These are phyloP conservation scores for Penicillium expansum DNA, from an alignment of 2,329 filamentous ascomycete genomes.

Conservation along the genomic window DNA sequence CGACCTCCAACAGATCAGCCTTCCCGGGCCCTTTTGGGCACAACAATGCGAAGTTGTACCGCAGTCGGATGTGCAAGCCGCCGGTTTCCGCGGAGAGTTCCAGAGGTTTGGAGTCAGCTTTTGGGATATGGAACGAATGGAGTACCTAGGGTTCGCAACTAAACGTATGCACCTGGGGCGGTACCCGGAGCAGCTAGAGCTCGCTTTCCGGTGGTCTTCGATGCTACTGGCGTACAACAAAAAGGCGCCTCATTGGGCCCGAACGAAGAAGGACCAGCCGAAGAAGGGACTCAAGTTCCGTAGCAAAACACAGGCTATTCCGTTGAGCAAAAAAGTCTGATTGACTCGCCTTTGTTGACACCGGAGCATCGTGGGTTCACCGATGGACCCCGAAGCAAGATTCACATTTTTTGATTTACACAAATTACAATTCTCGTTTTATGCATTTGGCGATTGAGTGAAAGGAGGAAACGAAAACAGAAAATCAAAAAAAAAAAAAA, in stretches of 20 bases:
- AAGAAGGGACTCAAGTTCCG: neutral
- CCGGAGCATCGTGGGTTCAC: neutral
- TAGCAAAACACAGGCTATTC: neutral
- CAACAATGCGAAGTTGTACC: neutral
- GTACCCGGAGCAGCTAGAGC: fast-evolving
- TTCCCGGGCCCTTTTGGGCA: neutral
- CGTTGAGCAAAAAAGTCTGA: neutral
- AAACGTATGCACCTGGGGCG: neutral
- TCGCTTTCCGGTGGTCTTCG: neutral
- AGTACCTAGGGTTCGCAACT: fast-evolving
- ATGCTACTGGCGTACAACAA: neutral
- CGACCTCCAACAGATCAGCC: neutral
- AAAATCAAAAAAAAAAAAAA: neutral
- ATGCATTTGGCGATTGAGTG: neutral
- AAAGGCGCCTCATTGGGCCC: no score
- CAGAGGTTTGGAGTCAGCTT: neutral
- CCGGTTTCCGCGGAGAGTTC: neutral
- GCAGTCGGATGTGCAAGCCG: neutral
- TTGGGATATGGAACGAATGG: neutral
- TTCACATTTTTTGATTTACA: neutral
- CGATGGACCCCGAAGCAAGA: neutral
- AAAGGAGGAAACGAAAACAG: neutral
- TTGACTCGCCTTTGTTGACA: no score
- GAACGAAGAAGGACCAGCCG: no score
- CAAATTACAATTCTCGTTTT: no score